Conservation (phyloP, 2,329 filamentous ascomycete genomes). For the Phoma sp. region DNA sequence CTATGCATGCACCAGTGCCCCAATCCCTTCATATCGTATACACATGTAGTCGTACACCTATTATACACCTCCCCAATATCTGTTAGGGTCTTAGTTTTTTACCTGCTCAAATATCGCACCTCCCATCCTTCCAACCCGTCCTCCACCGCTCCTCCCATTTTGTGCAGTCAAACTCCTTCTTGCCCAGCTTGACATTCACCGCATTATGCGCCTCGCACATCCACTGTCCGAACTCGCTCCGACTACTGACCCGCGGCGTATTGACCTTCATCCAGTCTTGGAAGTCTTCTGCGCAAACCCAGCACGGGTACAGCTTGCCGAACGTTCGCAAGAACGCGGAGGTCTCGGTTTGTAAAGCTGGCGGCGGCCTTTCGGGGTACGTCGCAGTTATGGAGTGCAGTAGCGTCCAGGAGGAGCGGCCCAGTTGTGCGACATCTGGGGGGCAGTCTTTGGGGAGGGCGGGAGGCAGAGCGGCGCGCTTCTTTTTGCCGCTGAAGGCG, state of each 20-base stretch:
- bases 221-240: constrained; percentile 80
- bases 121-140: constrained; percentile 80
- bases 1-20: background rate
- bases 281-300: constrained; percentile 94
- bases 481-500: constrained; percentile 49
- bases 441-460: constrained; percentile 73
- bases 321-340: constrained; percentile 80
- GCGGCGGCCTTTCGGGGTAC: constrained; percentile 76
- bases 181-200: constrained; percentile 88
- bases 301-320: constrained; percentile 90
- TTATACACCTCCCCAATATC: constrained; percentile 5
- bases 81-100: too few species aligned
- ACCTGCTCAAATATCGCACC: constrained; percentile 61
- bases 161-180: constrained; percentile 86
- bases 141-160: constrained; percentile 95
- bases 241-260: constrained; percentile 65
- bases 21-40: background rate
- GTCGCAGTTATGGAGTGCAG: constrained; percentile 89
- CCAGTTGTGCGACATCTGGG: constrained; percentile 85
- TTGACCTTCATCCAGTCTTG: constrained; percentile 78
- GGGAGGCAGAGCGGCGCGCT: constrained; percentile 13
- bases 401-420: constrained; percentile 90
- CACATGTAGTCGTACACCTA: constrained; percentile 5
- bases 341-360: constrained; percentile 76
- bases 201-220: constrained; percentile 88